A percentile compares a stretch with the other conserved stretches of the same genome.
Evolutionary conservation across 129 eudicot genomes (phyloP).

Genomic region (Helianthus tuberosus): DNA sequence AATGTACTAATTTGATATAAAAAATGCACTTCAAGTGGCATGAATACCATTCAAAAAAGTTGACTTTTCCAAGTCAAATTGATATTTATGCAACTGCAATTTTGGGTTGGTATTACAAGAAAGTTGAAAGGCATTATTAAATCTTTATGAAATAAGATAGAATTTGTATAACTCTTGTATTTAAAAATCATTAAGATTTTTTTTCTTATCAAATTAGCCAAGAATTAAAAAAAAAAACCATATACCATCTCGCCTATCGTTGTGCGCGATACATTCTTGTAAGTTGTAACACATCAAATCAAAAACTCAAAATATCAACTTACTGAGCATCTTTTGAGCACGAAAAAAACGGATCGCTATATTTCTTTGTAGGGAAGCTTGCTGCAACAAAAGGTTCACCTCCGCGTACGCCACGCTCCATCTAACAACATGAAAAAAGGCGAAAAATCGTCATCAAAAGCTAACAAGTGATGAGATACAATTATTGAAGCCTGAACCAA

Average conservation of each 20-base stretch:
- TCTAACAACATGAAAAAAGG: conserved; percentile 36
- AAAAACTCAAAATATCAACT: conserved; percentile 29
- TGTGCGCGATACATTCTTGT: background rate
- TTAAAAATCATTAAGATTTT: conserved; percentile 9
- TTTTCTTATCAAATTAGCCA: background rate
- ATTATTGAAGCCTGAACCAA: conserved; percentile 5
- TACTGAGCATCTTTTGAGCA: conserved; percentile 80
- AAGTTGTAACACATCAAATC: background rate
- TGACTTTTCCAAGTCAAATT: conserved; percentile 22
- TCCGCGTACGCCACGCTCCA: conserved; percentile 87
- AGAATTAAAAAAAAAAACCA: background rate
- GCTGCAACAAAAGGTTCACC: conserved; percentile 70
- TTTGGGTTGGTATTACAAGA: background rate
- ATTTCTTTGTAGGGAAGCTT: conserved; percentile 83
- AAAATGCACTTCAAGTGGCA: background rate
- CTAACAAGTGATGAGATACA: conserved; percentile 3
- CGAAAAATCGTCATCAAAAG: background rate
- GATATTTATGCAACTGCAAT: conserved; percentile 7
- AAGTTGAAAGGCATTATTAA: background rate
- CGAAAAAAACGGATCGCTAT: conserved; percentile 61
- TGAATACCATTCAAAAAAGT: conserved; percentile 19
- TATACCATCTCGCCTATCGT: background rate
- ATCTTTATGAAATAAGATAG: background rate
- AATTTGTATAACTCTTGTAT: background rate
- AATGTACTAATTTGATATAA: conserved; percentile 6